Conservation (phyloP, 768 basidiomycete species). For the Lactarius vividus region DNA sequence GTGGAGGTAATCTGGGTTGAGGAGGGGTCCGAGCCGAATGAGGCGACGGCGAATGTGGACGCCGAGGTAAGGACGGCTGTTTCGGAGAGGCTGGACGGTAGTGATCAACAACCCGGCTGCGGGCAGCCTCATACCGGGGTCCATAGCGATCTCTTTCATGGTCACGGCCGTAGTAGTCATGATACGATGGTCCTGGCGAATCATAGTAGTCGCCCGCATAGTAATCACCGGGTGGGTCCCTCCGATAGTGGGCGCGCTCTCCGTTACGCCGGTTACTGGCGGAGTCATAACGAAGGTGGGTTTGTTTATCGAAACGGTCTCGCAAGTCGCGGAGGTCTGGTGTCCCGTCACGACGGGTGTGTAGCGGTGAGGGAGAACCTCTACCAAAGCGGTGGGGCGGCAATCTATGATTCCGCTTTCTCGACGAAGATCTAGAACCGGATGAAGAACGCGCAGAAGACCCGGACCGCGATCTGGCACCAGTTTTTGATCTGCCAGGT, state of each 20-base stretch:
- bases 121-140: slow-evolving; percentile 13
- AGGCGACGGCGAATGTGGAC: slow-evolving; percentile 28
- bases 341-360: slow-evolving; percentile 16
- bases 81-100: slow-evolving; percentile 31
- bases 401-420: slow-evolving; percentile 23
- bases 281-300: slow-evolving; percentile 16
- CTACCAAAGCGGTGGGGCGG: slow-evolving; percentile 20
- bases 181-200: slow-evolving; percentile 16
- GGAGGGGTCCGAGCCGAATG: slow-evolving; percentile 22
- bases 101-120: slow-evolving; percentile 13
- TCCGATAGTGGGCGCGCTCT: slow-evolving; percentile 22
- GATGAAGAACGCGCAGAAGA: slow-evolving; percentile 23
- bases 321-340: slow-evolving; percentile 17
- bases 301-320: slow-evolving; percentile 8
- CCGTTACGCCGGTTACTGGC: slow-evolving; percentile 18
- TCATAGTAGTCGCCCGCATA: slow-evolving; percentile 16
- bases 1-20: slow-evolving; percentile 29
- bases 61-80: slow-evolving; percentile 19
- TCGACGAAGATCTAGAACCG: slow-evolving; percentile 24
- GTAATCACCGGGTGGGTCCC: slow-evolving; percentile 8
- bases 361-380: slow-evolving; percentile 18
- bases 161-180: slow-evolving; percentile 18
- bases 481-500: slow-evolving; percentile 13
- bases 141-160: slow-evolving; percentile 24
- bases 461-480: slow-evolving; percentile 18